phyloP scores from a whole-genome alignment of 1,284 basidiomycete species.

The Cutaneotrichosporon mucoides region DNA sequence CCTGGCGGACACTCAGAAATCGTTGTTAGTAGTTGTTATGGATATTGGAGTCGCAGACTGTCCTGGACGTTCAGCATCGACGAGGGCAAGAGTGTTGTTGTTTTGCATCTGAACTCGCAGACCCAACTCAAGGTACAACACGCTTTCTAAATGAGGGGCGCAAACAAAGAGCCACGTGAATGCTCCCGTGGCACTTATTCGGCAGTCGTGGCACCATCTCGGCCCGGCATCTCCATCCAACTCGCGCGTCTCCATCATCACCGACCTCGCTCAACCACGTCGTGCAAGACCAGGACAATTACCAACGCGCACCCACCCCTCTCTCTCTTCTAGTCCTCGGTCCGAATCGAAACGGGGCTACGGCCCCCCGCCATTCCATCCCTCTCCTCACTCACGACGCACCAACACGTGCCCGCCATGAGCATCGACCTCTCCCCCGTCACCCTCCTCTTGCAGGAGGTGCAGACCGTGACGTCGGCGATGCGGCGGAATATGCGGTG shows the following conservation, averaged over 20 bases:
- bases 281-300: not conserved
- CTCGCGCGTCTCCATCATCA: not conserved
- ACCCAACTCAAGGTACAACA: too few species aligned
- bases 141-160: too few species aligned
- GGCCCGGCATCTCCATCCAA: not conserved
- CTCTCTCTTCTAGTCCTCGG: not conserved
- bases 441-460: conserved; percentile 58
- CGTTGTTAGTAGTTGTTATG: too few species aligned
- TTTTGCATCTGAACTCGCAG: too few species aligned
- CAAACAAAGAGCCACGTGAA: not conserved
- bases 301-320: not conserved
- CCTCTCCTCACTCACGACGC: too few species aligned
- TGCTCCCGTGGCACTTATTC: not conserved
- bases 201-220: not conserved
- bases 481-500: conserved; percentile 97
- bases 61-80: too few species aligned
- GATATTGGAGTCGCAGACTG: too few species aligned
- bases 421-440: conserved; percentile 39
- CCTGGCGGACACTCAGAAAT: too few species aligned
- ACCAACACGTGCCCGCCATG: not conserved
- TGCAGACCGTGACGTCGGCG: conserved; percentile 85
- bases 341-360: not conserved
- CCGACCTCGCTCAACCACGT: not conserved
- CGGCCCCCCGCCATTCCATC: not conserved
- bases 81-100: too few species aligned